phyloP scores from a whole-genome alignment of 2,329 filamentous ascomycete species.

The Annulohypoxylon truncatum region DNA sequence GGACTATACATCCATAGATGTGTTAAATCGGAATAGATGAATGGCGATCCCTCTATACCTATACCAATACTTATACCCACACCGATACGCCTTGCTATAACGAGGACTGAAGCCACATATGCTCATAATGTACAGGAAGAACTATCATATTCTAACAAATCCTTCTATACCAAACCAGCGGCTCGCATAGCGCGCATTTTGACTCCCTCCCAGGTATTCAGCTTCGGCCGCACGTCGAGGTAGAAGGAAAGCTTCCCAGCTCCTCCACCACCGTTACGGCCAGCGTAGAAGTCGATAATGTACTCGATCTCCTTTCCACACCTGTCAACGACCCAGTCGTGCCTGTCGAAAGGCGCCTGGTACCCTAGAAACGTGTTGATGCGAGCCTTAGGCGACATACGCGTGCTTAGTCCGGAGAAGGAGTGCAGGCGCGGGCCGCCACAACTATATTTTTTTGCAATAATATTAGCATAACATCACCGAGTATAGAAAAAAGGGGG shows the following conservation, averaged over 20 bases:
- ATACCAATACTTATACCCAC: constrained; percentile 8
- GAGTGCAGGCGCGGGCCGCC: constrained; percentile 84
- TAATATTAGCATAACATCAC: neutral
- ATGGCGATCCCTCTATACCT: constrained; percentile 32
- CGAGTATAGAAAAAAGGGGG: constrained; percentile 8
- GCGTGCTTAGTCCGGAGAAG: constrained; percentile 78
- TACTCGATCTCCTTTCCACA: constrained; percentile 90
- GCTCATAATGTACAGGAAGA: constrained; percentile 28
- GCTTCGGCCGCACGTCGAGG: constrained; percentile 74
- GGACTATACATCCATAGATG: neutral
- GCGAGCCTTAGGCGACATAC: constrained; percentile 83
- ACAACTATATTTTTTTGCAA: constrained; percentile 60
- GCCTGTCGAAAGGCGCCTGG: constrained; percentile 89
- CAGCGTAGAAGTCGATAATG: constrained; percentile 97
- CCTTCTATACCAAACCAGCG: constrained; percentile 59
- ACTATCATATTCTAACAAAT: constrained; percentile 2
- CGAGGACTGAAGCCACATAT: neutral
- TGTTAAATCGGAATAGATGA: constrained; percentile 3
- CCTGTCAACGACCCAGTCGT: constrained; percentile 96
- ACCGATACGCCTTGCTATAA: constrained; percentile 28
- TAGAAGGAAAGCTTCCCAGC: constrained; percentile 68
- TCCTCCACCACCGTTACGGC: constrained; percentile 59
- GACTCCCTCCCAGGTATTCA: constrained; percentile 75
- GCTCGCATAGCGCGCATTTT: constrained; percentile 71
- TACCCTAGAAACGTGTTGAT: constrained; percentile 90